Conservation (phyloP, 1,284 basidiomycete genomes). For the Cystobasidium sp. region DNA sequence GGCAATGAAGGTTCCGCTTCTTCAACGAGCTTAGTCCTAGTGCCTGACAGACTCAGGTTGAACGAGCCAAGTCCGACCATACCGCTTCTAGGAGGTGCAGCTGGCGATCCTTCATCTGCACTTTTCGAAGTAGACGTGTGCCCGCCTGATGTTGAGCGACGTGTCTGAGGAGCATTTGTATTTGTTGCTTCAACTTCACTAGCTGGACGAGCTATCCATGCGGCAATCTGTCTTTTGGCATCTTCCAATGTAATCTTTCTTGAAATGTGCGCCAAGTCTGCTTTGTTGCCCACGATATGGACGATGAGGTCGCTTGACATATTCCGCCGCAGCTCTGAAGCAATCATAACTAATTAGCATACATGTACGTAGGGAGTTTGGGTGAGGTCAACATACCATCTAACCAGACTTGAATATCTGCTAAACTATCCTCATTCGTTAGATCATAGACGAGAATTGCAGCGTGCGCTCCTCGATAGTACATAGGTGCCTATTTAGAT, state of each 20-base stretch:
- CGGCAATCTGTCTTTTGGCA: constrained; percentile 63
- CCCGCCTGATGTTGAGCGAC: constrained; percentile 13
- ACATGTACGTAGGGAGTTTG: background rate
- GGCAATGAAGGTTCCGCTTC: constrained; percentile 32
- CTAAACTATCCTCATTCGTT: constrained; percentile 84
- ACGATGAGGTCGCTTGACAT: constrained; percentile 77
- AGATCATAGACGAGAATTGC: constrained; percentile 97
- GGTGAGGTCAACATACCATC: constrained; percentile 65
- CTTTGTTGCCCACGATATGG: constrained; percentile 88
- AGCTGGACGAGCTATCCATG: constrained; percentile 41
- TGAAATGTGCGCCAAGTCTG: constrained; percentile 69
- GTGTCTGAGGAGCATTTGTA: background rate
- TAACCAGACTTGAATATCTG: constrained; percentile 90
- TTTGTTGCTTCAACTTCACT: constrained; percentile 8
- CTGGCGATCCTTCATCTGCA: background rate
- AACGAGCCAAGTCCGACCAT: constrained; percentile 16
- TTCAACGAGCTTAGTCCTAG: constrained; percentile 13
- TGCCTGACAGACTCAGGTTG: constrained; percentile 10
- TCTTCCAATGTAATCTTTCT: constrained; percentile 70
- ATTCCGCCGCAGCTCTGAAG: constrained; percentile 77
- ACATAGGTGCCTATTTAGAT: constrained; percentile 82
- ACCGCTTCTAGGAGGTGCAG: background rate
- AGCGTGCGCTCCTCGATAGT: constrained; percentile 97
- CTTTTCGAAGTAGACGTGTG: background rate
- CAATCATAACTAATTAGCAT: constrained; percentile 3